Evolutionary conservation across 352 stramenopile genomes (phyloP), one percentile per base, ranked within the genome.

Genomic region (Pythium sp.): DNA sequence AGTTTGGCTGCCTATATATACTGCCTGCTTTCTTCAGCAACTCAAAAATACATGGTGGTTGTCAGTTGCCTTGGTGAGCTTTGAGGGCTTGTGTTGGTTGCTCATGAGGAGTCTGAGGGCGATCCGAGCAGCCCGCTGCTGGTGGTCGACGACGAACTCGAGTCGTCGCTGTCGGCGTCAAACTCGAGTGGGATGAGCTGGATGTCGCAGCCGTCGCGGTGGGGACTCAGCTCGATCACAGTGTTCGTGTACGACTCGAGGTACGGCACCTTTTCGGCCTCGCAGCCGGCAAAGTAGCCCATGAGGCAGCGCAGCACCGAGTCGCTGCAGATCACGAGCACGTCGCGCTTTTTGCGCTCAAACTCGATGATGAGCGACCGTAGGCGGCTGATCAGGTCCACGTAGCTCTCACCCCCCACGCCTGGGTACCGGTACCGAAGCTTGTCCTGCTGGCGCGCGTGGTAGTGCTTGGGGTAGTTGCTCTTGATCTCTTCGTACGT

Each of bases 301-400:
- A 92, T 82, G 43, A 94, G 73, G 55, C 85, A 94, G 26, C 87
- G 83, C 47, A 92, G 68, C 22, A 94, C 81, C 11, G 85, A 93
- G 63, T 92, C 85, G 67, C 81, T 92, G 72, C 85, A 93, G 62
- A 94, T 93, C 47, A 94, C 81, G n/a, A 94, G 67, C 65, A 92
- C 82, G 70, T 94, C 87, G 64, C 87, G 87, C 73, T 94, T 96
- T 75, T 96, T 94, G 71, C 89, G 86, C 63, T 94, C 87, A 58
- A 98, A 94, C 78, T 97, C 93, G 41, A 98, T 93, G 57, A 98
- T 96, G 43, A 98, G 78, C 58, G 91, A 95, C 2, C 90, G 81
- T 56, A 98, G 68, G 18, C 94, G 86, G 30, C 93, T 93, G 73
- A 98, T 98, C 36, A 98, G 85, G 70, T 98, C 94, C 64, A 97